Evolutionary conservation across 371 early-diverging fungal genomes (phyloP).

Genomic region (Rhizopus arrhizus): DNA sequence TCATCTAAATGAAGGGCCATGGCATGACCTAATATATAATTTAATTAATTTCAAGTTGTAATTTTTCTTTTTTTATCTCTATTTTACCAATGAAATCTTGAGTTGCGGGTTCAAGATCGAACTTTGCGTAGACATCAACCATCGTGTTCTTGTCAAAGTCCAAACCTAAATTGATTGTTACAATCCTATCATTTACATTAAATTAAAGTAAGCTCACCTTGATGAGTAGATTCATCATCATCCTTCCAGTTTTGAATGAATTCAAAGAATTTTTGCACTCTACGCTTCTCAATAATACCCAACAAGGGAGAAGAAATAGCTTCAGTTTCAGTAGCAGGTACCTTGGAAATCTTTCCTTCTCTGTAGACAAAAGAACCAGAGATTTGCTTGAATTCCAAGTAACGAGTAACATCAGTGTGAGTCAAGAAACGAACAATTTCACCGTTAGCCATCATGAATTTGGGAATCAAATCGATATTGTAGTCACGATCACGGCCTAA

Average conservation of each 20-base stretch:
- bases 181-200: neutral
- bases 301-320: slow-evolving; percentile 88
- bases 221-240: slow-evolving; percentile 78
- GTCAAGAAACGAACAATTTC: slow-evolving; percentile 85
- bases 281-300: slow-evolving; percentile 95
- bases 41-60: slow-evolving; percentile 17
- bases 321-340: slow-evolving; percentile 92
- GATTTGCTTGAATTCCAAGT: slow-evolving; percentile 97
- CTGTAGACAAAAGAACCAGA: slow-evolving; percentile 95
- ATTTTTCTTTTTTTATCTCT: no score
- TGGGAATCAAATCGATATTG: slow-evolving; percentile 98
- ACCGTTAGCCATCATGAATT: slow-evolving; percentile 99
- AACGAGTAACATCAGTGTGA: slow-evolving; percentile 97
- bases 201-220: slow-evolving; percentile 44
- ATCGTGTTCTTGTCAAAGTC: slow-evolving; percentile 81
- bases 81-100: slow-evolving; percentile 87
- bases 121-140: slow-evolving; percentile 88
- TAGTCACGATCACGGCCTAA: slow-evolving; percentile 94
- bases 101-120: slow-evolving; percentile 90
- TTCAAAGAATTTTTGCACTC: slow-evolving; percentile 96
- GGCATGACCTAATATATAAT: slow-evolving; percentile 78
- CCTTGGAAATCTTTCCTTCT: slow-evolving; percentile 87
- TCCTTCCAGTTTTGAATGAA: slow-evolving; percentile 87
- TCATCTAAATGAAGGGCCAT: slow-evolving; percentile 98
- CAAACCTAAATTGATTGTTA: slow-evolving; percentile 43